Evolutionary conservation across 148 eudicot species (phyloP).

Genomic region (Rhododendron molle): DNA sequence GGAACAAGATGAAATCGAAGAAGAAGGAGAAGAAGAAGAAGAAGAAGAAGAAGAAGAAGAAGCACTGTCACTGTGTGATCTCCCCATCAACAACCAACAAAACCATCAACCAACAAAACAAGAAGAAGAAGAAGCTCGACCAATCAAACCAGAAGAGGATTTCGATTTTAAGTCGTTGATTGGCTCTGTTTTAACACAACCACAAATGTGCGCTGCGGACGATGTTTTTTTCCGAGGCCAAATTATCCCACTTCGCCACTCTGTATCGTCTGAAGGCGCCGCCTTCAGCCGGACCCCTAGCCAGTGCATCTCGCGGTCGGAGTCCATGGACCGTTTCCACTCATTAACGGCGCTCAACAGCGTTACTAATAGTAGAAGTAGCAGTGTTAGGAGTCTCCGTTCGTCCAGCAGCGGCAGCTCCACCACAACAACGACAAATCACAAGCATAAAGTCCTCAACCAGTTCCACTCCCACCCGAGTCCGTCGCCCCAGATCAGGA

Average conservation of each 20-base stretch:
- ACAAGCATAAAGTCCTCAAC: slow-evolving; percentile 32
- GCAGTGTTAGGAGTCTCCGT: slow-evolving; percentile 46
- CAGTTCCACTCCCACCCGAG: slow-evolving; percentile 78
- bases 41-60: no score
- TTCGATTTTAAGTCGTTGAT: slow-evolving; percentile 58
- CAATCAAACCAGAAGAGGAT: slow-evolving; percentile 29
- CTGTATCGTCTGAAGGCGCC: slow-evolving; percentile 46
- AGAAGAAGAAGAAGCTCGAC: neutral
- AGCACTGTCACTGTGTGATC: slow-evolving; percentile 64
- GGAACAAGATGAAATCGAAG: slow-evolving; percentile 30
- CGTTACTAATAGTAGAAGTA: slow-evolving; percentile 49
- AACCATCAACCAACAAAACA: neutral
- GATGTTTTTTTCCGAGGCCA: slow-evolving; percentile 77
- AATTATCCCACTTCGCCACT: slow-evolving; percentile 70
- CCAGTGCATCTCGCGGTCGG: slow-evolving; percentile 43
- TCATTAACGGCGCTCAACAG: slow-evolving; percentile 18
- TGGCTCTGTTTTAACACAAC: slow-evolving; percentile 23
- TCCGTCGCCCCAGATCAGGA: slow-evolving; percentile 57
- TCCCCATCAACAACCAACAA: slow-evolving; percentile 32
- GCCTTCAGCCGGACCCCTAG: slow-evolving; percentile 4
- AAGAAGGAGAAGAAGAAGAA: slow-evolving; percentile 27
- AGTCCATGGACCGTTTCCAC: slow-evolving; percentile 44
- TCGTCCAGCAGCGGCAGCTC: slow-evolving; percentile 36
- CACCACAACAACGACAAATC: neutral
- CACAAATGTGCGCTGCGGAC: slow-evolving; percentile 80